Conservation (phyloP, 2,329 filamentous ascomycete species). For the Fusarium bactridioides region DNA sequence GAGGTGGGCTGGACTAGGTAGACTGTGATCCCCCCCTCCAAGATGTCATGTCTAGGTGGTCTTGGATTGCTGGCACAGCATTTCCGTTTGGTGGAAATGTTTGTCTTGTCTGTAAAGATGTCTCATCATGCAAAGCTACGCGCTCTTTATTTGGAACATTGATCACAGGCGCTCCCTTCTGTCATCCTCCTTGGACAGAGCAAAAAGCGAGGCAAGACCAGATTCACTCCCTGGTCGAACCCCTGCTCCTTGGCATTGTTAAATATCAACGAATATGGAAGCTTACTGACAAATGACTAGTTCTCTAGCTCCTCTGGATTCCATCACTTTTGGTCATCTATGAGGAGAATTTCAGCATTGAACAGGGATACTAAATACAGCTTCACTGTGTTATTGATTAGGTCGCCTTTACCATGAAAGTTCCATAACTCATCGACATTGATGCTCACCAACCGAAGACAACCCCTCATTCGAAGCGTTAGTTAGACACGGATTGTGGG, state of each 20-base stretch:
- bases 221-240: background rate
- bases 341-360: background rate
- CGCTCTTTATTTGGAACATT: slow-evolving; percentile 1
- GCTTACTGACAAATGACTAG: slow-evolving; percentile 3
- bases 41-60: background rate
- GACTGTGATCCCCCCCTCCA: background rate
- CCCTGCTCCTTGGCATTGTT: slow-evolving; percentile 32
- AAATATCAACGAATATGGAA: slow-evolving; percentile 10
- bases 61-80: background rate
- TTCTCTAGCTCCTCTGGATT: background rate
- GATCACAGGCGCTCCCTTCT: background rate
- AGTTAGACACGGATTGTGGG: slow-evolving; percentile 30
- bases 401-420: background rate
- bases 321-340: background rate
- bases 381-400: background rate
- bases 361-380: background rate
- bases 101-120: background rate
- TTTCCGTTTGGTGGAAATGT: background rate
- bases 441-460: slow-evolving; percentile 3
- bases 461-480: slow-evolving; percentile 30
- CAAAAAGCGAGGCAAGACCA: slow-evolving; percentile 12
- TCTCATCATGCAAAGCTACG: slow-evolving; percentile 8
- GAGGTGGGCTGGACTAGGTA: background rate
- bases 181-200: background rate
- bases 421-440: background rate